Conservation (phyloP, 108 stramenopile genomes). For the Aurantiochytrium sp. region DNA sequence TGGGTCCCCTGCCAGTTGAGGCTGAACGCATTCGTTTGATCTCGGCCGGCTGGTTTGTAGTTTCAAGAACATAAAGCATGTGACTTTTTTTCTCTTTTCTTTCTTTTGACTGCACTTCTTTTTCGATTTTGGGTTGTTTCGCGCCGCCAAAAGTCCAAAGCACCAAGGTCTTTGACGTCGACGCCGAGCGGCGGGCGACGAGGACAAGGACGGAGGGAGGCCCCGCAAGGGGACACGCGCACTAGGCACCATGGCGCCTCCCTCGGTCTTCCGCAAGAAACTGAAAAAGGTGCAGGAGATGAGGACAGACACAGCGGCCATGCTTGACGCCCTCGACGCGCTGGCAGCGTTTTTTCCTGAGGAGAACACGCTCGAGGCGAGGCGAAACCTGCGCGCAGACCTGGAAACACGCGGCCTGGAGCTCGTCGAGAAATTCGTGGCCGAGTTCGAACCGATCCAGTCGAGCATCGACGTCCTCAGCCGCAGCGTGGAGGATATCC, state of each 20-base stretch:
- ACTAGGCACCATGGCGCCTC: background rate
- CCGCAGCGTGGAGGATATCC: background rate
- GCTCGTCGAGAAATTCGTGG: background rate
- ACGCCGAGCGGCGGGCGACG: too few relatives aligned
- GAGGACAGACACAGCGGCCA: conserved; percentile 42
- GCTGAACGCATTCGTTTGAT: too few relatives aligned
- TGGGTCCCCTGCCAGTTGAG: too few relatives aligned
- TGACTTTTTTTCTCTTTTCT: too few relatives aligned
- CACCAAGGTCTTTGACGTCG: too few relatives aligned
- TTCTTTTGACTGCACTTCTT: too few relatives aligned
- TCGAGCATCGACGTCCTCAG: background rate
- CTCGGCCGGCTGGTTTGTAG: too few relatives aligned
- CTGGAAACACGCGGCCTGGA: background rate
- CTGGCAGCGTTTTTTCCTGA: conserved; percentile 30
- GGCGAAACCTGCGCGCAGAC: conserved; percentile 10
- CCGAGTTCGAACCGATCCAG: background rate
- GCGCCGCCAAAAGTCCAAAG: too few relatives aligned
- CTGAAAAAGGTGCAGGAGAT: conserved; percentile 45
- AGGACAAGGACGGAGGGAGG: too few relatives aligned
- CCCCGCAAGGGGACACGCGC: background rate
- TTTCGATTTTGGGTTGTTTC: too few relatives aligned
- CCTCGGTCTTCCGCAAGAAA: conserved; percentile 35
- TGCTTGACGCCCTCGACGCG: conserved; percentile 42
- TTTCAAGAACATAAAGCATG: too few relatives aligned
- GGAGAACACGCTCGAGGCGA: conserved; percentile 19